Conservation (phyloP, 2,329 filamentous ascomycete genomes). For the Truncatella angustata region DNA sequence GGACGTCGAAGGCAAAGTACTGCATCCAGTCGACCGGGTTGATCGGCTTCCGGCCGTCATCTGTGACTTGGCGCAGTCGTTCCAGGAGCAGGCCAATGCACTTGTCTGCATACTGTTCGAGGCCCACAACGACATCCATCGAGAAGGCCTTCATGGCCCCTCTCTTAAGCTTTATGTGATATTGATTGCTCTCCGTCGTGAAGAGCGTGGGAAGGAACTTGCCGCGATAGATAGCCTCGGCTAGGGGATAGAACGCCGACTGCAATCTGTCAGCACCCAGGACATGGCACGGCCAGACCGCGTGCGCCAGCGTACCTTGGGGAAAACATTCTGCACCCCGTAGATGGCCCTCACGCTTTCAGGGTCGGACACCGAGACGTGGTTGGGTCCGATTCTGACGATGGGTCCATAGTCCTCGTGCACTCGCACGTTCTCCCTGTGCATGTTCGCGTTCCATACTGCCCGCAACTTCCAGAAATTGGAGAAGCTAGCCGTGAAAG, state of each 20-base stretch:
- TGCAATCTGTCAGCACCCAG: background rate
- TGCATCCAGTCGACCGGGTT: slow-evolving; percentile 5
- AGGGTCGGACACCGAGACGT: slow-evolving; percentile 23
- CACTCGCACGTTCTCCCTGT: background rate
- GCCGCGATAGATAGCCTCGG: slow-evolving; percentile 5
- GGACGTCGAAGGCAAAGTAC: slow-evolving; percentile 9
- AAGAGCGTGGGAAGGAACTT: slow-evolving; percentile 10
- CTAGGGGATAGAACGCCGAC: slow-evolving; percentile 6
- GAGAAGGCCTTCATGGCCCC: slow-evolving; percentile 8
- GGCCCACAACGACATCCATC: slow-evolving; percentile 6
- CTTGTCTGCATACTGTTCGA: slow-evolving; percentile 10
- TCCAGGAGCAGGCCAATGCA: slow-evolving; percentile 3
- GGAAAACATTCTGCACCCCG: slow-evolving; percentile 22
- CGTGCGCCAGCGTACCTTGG: slow-evolving; percentile 14
- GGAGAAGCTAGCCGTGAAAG: background rate
- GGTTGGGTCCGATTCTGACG: slow-evolving; percentile 23
- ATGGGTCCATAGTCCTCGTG: slow-evolving; percentile 18
- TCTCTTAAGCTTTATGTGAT: slow-evolving; percentile 10
- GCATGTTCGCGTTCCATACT: background rate
- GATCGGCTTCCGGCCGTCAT: background rate
- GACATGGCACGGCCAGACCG: too few relatives aligned
- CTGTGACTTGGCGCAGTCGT: background rate
- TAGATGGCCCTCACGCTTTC: slow-evolving; percentile 20
- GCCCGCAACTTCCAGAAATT: background rate
- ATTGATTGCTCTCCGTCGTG: slow-evolving; percentile 6